Conservation (phyloP, 1,284 basidiomycete species). For the Cryptococcus depauperatus region DNA sequence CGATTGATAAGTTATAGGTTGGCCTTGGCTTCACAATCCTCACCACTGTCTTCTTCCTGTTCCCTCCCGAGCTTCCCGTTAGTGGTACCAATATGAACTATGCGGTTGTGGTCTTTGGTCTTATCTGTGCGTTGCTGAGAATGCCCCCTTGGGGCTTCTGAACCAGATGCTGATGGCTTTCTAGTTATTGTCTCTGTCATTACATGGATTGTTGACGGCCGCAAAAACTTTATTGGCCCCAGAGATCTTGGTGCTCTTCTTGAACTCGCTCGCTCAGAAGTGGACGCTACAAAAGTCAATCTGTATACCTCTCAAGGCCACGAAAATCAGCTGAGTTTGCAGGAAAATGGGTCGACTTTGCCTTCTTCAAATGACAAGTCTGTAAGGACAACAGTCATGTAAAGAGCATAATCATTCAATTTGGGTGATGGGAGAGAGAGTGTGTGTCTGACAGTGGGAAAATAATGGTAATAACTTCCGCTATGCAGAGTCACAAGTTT, state of each 20-base stretch:
- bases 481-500: too few relatives aligned
- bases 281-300: slow-evolving; percentile 8
- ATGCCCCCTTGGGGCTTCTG: not conserved
- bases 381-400: too few relatives aligned
- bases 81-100: slow-evolving; percentile 47
- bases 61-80: slow-evolving; percentile 47
- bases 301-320: not conserved
- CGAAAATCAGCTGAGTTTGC: not conserved
- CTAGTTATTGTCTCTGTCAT: slow-evolving; percentile 29
- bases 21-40: slow-evolving; percentile 44
- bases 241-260: slow-evolving; percentile 38
- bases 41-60: slow-evolving; percentile 49
- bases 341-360: not conserved
- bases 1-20: slow-evolving; percentile 10
- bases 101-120: slow-evolving; percentile 37
- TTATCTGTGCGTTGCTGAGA: slow-evolving; percentile 20
- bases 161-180: slow-evolving; percentile 1
- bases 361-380: too few relatives aligned
- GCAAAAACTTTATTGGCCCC: slow-evolving; percentile 43
- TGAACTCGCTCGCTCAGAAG: slow-evolving; percentile 23
- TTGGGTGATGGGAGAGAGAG: too few relatives aligned
- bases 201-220: slow-evolving; percentile 42
- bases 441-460: too few relatives aligned
- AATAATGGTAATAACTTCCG: too few relatives aligned
- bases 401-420: too few relatives aligned